Evolutionary conservation across 1,284 basidiomycete genomes (phyloP).

Genomic region (Sanghuangporus baumii): DNA sequence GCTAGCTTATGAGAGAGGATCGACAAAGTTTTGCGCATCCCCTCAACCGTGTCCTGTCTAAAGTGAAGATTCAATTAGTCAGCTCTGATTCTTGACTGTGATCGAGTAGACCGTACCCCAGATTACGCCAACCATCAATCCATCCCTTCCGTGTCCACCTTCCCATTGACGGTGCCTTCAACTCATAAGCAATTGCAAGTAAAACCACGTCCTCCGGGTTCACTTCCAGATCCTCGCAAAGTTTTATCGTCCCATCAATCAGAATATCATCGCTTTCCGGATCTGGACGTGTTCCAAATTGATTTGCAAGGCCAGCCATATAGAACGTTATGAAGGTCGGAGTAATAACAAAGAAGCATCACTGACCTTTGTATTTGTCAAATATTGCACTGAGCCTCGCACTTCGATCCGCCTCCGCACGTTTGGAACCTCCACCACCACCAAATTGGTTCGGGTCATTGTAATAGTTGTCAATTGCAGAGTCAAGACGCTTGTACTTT

Average conservation of each 20-base stretch:
- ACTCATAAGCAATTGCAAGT: slow-evolving; percentile 71
- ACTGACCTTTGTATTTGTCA: slow-evolving; percentile 73
- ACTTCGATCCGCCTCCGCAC: slow-evolving; percentile 3
- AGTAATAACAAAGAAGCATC: background rate
- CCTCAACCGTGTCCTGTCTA: slow-evolving; percentile 68
- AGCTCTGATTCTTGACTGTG: background rate
- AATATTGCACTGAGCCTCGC: slow-evolving; percentile 57
- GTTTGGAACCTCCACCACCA: slow-evolving; percentile 32
- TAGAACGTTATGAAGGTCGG: background rate
- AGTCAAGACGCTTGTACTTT: slow-evolving; percentile 64
- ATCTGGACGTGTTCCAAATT: slow-evolving; percentile 33
- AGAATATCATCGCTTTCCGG: slow-evolving; percentile 53
- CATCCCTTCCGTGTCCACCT: slow-evolving; percentile 75
- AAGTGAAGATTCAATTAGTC: background rate
- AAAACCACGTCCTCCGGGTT: slow-evolving; percentile 75
- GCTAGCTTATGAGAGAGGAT: slow-evolving; percentile 60
- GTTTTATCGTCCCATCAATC: slow-evolving; percentile 68
- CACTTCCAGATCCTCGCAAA: slow-evolving; percentile 64
- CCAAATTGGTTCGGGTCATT: slow-evolving; percentile 38
- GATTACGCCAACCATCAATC: slow-evolving; percentile 73
- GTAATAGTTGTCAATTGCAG: slow-evolving; percentile 74
- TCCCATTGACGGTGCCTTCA: slow-evolving; percentile 69
- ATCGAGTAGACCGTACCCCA: slow-evolving; percentile 44
- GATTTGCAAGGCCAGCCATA: background rate
- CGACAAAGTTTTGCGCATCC: slow-evolving; percentile 59